These are phyloP conservation scores for Coemansia sp. DNA, from an alignment of 192 early-diverging fungal species.

Conservation along the genomic window DNA sequence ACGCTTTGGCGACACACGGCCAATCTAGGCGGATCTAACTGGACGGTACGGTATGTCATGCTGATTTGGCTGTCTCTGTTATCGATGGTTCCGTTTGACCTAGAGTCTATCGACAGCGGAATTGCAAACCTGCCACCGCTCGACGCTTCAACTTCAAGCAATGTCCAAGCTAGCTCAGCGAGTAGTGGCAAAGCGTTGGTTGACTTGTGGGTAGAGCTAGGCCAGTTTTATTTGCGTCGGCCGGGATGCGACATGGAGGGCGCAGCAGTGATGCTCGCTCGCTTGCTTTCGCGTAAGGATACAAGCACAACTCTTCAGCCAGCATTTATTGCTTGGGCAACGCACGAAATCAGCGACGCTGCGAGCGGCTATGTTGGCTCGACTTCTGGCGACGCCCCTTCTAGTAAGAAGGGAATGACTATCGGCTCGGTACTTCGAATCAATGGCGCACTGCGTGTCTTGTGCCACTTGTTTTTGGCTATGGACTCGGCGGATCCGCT, in stretches of 20 bases:
- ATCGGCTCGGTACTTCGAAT: conserved; percentile 32
- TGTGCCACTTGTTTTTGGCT: conserved; percentile 45
- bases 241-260: conserved; percentile 89
- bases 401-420: conserved; percentile 13
- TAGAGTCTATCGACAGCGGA: conserved; percentile 81
- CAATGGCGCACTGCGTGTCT: conserved; percentile 48
- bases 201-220: conserved; percentile 65
- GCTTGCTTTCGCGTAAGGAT: conserved; percentile 83
- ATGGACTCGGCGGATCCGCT: conserved; percentile 34
- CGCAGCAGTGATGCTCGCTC: conserved; percentile 77
- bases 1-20: conserved; percentile 56
- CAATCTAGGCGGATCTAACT: conserved; percentile 35
- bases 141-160: background rate
- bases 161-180: background rate
- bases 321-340: conserved; percentile 74
- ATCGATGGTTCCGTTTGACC: conserved; percentile 94
- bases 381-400: background rate
- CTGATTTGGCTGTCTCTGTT: conserved; percentile 94
- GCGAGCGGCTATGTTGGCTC: background rate
- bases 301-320: conserved; percentile 61
- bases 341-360: conserved; percentile 29
- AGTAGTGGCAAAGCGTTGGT: conserved; percentile 57
- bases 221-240: conserved; percentile 66
- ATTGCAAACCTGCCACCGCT: conserved; percentile 25
- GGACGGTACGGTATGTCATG: conserved; percentile 82